phyloP scores from a whole-genome alignment of 129 eudicot species.

The Chrysanthemum seticuspe region DNA sequence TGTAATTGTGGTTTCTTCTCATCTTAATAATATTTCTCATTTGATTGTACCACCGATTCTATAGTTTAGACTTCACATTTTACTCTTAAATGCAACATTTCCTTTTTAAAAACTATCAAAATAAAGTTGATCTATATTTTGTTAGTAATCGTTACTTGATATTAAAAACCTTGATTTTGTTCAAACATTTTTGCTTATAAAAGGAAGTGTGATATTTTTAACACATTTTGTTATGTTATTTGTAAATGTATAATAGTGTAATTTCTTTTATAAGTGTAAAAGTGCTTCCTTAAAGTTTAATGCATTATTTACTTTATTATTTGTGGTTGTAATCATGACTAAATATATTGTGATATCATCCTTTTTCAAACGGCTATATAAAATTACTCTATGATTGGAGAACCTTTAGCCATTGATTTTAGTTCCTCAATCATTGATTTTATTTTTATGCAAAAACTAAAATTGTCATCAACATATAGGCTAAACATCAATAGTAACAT shows the following conservation, averaged over 20 bases:
- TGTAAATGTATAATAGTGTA: neutral
- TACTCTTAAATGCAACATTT: too few relatives aligned
- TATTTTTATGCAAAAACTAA: conserved; percentile 4
- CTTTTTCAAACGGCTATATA: conserved; percentile 34
- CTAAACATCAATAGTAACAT: neutral
- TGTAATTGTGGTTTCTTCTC: too few relatives aligned
- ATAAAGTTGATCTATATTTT: too few relatives aligned
- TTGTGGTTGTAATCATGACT: conserved; percentile 35
- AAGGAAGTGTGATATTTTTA: too few relatives aligned
- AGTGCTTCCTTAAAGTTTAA: conserved; percentile 7
- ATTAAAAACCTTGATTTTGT: too few relatives aligned
- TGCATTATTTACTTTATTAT: conserved; percentile 7
- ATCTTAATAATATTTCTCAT: too few relatives aligned
- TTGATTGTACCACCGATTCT: too few relatives aligned
- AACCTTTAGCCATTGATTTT: conserved; percentile 38
- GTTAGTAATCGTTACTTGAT: too few relatives aligned
- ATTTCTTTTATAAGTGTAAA: conserved; percentile 1
- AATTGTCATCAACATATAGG: neutral
- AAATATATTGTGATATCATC: conserved; percentile 30
- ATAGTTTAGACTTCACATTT: too few relatives aligned
- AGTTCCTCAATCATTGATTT: conserved; percentile 41
- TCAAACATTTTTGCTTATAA: too few relatives aligned
- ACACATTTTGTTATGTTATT: neutral
- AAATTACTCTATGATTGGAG: conserved; percentile 38
- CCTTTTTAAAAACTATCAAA: too few relatives aligned